Percentiles rank a stretch among this genome's conserved stretches.
phyloP scores from a whole-genome alignment of 2,329 filamentous ascomycete species.

The Sporothrix luriei region DNA sequence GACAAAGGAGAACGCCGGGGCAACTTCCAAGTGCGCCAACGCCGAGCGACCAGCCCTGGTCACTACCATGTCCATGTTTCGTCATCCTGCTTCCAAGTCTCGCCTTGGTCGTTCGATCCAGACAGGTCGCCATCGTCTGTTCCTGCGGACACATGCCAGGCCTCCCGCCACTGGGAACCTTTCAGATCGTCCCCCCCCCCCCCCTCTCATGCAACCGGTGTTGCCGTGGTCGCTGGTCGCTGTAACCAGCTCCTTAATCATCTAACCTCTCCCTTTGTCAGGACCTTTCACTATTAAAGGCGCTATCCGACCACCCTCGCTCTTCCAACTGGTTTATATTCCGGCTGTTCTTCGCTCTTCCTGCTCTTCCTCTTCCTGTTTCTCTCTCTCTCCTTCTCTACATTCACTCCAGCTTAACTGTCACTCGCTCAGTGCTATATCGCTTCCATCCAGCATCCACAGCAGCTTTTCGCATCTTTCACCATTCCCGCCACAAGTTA shows the following conservation, averaged over 20 bases:
- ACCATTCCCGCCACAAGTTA: slow-evolving; percentile 18
- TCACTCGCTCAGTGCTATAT: slow-evolving; percentile 24
- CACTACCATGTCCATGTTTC: slow-evolving; percentile 13
- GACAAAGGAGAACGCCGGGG: background rate
- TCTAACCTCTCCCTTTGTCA: slow-evolving; percentile 23
- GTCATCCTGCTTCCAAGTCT: slow-evolving; percentile 9
- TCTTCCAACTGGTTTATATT: slow-evolving; percentile 4
- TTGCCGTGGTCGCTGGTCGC: slow-evolving; percentile 8
- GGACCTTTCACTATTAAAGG: slow-evolving; percentile 15
- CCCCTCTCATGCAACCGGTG: slow-evolving; percentile 20
- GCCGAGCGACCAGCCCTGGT: slow-evolving; percentile 5
- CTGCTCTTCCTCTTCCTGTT: background rate
- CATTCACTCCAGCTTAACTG: background rate
- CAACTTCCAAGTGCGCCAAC: background rate
- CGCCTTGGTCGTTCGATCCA: background rate
- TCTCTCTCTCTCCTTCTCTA: background rate
- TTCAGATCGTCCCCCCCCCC: too few relatives aligned
- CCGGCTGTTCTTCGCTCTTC: background rate
- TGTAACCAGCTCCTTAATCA: slow-evolving; percentile 20
- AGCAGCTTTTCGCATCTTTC: background rate
- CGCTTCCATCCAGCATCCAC: background rate
- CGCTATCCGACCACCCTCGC: background rate
- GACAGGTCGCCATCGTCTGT: background rate
- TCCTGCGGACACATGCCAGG: background rate
- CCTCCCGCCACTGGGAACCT: background rate